Conservation (phyloP, 305 asterid genomes). For the Lippia alba region DNA sequence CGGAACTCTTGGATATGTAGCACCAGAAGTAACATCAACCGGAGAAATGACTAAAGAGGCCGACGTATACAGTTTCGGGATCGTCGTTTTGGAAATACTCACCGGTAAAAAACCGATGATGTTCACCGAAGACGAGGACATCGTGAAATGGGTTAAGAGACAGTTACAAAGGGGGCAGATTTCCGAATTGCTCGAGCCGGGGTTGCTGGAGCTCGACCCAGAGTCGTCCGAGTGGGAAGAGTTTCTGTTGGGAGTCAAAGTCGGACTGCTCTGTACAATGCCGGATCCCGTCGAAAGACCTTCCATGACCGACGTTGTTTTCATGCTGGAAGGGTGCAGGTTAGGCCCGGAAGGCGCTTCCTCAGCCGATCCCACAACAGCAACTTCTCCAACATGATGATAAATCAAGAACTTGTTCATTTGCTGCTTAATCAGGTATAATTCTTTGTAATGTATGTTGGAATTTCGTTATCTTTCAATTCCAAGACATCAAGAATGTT, state of each 20-base stretch:
- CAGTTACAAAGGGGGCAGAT: constrained; percentile 67
- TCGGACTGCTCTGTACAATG: constrained; percentile 77
- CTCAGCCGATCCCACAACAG: constrained; percentile 70
- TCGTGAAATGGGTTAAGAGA: constrained; percentile 77
- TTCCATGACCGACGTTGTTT: constrained; percentile 67
- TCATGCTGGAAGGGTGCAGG: constrained; percentile 80
- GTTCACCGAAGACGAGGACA: constrained; percentile 64
- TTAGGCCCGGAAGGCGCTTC: constrained; percentile 64
- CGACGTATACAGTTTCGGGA: constrained; percentile 72
- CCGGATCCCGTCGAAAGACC: constrained; percentile 71
- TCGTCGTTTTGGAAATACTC: constrained; percentile 61
- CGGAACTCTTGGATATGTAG: constrained; percentile 65
- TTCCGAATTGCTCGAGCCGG: constrained; percentile 69
- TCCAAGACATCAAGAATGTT: too few relatives aligned
- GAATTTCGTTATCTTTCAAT: too few relatives aligned
- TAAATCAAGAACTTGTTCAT: constrained; percentile 34
- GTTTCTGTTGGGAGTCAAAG: constrained; percentile 69
- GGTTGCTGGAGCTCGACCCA: constrained; percentile 74
- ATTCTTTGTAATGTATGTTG: constrained; percentile 19
- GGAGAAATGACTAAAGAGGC: constrained; percentile 57
- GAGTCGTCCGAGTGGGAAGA: constrained; percentile 87
- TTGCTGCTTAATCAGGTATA: constrained; percentile 21
- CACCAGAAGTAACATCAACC: constrained; percentile 60
- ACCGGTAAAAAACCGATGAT: constrained; percentile 65
- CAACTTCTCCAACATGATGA: constrained; percentile 55